Base-by-base conservation (phyloP, 2,329 filamentous ascomycete species). In the Aspergillus sp. region DNA sequence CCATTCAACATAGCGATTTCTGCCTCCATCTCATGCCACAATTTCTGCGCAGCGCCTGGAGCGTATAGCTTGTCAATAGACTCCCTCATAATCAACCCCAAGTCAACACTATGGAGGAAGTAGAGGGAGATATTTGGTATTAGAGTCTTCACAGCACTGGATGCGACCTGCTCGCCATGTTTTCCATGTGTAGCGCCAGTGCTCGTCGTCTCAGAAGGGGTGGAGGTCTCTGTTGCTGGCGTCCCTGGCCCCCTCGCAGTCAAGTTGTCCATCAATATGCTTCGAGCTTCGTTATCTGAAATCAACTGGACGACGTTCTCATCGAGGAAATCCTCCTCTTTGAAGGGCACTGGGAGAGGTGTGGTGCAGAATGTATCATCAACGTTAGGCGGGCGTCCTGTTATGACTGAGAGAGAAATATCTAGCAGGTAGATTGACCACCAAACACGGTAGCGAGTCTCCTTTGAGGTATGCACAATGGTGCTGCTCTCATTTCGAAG, bases 381-480 rank as follows among this genome's bases (percentile, higher is more conserved):
- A 24, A 69, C 66, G 56, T 63, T 69, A n/a, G 67, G 69, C 3
- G 73, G 71, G 38, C 75, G 69, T 30, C 75, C 75, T 26, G 72
- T 75, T 63, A 75, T 72, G 54, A 71, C 65, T 49, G 67, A 72
- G 10, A 77, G 63, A 20, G 67, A 63, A 24, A 69, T 69, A 57
- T 76, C 75, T 10, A 76, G 60, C 30, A 66, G 59, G 40, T 73
- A 73, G 2, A 77, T 54, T 14, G 73, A 69, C 71, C 73, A 76
- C 75, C 75, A 77, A 6, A 76, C 67, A 14, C 72, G 65, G 54
- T 74, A 75, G 14, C 73, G 69, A 45, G 67, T 68, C 57, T 75
- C 73, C 52, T 73, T 75, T 6, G 72, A 71, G 5, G 63, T 56
- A 47, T 70, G 63, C 4, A 63, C 59, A 30, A 75, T 59, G 16